phyloP scores from a whole-genome alignment of 352 stramenopile species.

The Phytophthora pistaciae region DNA sequence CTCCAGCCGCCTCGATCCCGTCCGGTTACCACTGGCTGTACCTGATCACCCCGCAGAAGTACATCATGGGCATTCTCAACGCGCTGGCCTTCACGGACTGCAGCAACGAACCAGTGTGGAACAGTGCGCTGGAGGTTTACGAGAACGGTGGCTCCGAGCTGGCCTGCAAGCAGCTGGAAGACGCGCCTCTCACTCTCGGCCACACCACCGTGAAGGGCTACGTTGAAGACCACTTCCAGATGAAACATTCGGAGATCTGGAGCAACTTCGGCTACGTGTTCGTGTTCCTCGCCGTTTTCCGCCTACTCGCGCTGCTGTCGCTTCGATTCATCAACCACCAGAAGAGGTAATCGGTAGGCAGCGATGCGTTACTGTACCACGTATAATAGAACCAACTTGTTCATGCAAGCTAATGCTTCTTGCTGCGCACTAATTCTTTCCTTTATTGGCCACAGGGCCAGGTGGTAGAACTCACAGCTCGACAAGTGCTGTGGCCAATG shows the following conservation, averaged over 20 bases:
- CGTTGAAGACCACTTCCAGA: constrained; percentile 37
- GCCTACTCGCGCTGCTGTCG: constrained; percentile 5
- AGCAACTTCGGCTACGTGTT: constrained; percentile 23
- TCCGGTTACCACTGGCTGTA: constrained; percentile 49
- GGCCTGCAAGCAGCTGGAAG: constrained; percentile 38
- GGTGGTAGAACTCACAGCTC: not conserved
- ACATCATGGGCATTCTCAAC: constrained; percentile 32
- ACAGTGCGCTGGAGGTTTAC: constrained; percentile 20
- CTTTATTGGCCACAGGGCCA: too few relatives aligned
- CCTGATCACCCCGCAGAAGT: constrained; percentile 39
- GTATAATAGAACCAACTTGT: not conserved
- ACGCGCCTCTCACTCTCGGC: constrained; percentile 31
- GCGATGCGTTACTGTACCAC: not conserved
- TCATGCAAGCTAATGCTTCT: not conserved
- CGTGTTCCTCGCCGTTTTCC: not conserved
- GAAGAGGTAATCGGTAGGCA: constrained; percentile 1
- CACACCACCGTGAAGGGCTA: constrained; percentile 43
- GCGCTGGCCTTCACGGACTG: constrained; percentile 32
- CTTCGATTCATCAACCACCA: constrained; percentile 35
- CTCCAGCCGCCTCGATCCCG: constrained; percentile 30
- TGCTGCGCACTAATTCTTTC: too few relatives aligned
- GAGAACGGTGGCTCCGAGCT: constrained; percentile 27
- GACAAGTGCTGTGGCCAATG: not conserved
- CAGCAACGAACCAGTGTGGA: constrained; percentile 26
- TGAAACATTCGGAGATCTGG: constrained; percentile 40